Base-by-base conservation (phyloP, 2,329 filamentous ascomycete genomes). In the Colletotrichum spaethianum region DNA sequence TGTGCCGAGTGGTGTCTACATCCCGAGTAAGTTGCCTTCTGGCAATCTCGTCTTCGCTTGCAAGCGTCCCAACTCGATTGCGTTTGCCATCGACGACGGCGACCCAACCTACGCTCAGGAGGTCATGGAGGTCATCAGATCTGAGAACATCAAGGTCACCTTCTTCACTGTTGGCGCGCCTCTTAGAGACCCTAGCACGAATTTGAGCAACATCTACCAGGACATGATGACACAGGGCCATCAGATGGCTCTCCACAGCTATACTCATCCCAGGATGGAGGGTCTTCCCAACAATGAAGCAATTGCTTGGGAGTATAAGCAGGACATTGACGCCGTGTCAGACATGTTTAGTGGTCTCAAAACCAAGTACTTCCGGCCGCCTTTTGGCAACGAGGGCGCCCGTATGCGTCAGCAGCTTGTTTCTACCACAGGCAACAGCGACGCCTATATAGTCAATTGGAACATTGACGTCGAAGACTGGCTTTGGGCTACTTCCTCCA, bases 51-150 rank as follows among this genome's bases (percentile, higher is more conserved):
- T 91, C 53, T 89, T 93, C 76, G 84, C 87, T 7, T 93, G 92
- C 85, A 91, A 88, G 75, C 87, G 91, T 18, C 91, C 91, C 55
- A 92, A 93, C 81, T 91, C 88, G 0, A 93, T 93, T 78, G 92
- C 92, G 1, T 93, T 93, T 79, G 91, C 91, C 59, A 93, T 93
- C 73, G 92, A 93, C 77, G 92, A 93, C 78, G 92, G 91, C 33
- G 84, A 88, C 66, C 91, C 91, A 61, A 77, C 82, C 57, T 77
- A 73, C 53, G 76, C 76, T 7, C 74, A 72, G 26, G 64, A 74
- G 46, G 86, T 88, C 67, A 90, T 90, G 4, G 86, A 90, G 79
- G 89, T 91, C 62, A 84, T 93, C 76, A 86, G 88, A 28, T 86
- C 88, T 18, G 91, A 91, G 66, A 80, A 84, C 68, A 90, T 93